These are phyloP conservation scores for Solanum pennellii DNA, from an alignment of 257 asterid species.

Conservation along the genomic window DNA sequence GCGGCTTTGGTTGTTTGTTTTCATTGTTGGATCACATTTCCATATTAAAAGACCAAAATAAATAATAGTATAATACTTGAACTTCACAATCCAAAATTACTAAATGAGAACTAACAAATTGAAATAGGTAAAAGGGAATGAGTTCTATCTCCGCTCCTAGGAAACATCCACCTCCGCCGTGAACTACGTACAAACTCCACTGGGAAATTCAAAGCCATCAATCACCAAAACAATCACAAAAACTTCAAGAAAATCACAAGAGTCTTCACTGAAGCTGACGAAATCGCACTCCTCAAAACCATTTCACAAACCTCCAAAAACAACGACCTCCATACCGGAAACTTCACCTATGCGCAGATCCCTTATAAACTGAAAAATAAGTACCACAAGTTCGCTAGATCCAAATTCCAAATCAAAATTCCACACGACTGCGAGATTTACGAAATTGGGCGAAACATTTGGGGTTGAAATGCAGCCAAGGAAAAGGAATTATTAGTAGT, in stretches of 20 bases:
- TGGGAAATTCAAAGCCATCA: neutral
- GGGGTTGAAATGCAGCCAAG: neutral
- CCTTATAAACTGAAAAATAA: neutral
- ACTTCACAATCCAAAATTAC: too few species aligned
- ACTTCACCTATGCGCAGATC: neutral
- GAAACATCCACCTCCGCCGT: neutral
- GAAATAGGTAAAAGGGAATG: too few species aligned
- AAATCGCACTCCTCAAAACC: neutral
- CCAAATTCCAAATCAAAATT: constrained; percentile 4
- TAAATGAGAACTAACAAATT: too few species aligned
- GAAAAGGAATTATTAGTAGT: neutral
- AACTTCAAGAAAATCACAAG: neutral
- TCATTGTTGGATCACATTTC: too few species aligned
- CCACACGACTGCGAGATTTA: neutral
- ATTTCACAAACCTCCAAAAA: neutral
- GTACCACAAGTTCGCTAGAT: constrained; percentile 9
- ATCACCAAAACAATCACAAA: neutral
- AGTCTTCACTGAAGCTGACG: neutral
- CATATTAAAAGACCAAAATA: too few species aligned
- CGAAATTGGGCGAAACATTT: neutral
- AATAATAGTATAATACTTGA: too few species aligned
- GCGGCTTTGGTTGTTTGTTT: too few species aligned
- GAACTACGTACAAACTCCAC: neutral
- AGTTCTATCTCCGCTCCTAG: neutral
- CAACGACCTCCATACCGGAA: neutral